These are phyloP conservation scores for Cadophora luteo-olivacea DNA, from an alignment of 2,329 filamentous ascomycete species.

Conservation along the genomic window DNA sequence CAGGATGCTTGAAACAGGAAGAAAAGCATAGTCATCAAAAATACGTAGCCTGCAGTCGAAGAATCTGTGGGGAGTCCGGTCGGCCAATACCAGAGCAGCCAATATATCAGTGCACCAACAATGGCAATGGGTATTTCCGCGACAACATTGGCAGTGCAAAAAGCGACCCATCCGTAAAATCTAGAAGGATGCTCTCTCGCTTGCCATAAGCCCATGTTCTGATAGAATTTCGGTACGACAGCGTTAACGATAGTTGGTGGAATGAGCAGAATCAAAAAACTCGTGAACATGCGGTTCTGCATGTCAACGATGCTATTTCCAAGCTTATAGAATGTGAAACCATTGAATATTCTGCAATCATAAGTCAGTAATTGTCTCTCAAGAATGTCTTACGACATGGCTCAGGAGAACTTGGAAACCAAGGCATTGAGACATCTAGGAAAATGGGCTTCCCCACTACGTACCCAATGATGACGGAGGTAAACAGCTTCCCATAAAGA, in stretches of 20 bases:
- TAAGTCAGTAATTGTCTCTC: too few relatives aligned
- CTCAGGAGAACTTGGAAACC: too few relatives aligned
- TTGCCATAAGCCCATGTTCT: conserved; percentile 75
- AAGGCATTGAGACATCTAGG: too few relatives aligned
- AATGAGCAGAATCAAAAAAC: conserved; percentile 66
- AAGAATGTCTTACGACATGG: too few relatives aligned
- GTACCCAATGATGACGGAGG: conserved; percentile 68
- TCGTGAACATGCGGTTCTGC: conserved; percentile 80
- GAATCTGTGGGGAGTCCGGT: conserved; percentile 72
- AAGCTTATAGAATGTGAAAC: conserved; percentile 78
- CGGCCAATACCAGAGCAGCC: conserved; percentile 78
- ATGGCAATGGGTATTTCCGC: conserved; percentile 76
- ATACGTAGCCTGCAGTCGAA: conserved; percentile 74
- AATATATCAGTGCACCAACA: conserved; percentile 70
- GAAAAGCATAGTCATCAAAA: conserved; percentile 80
- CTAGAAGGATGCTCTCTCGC: conserved; percentile 74
- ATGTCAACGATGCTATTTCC: conserved; percentile 70
- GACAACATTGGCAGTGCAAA: conserved; percentile 75
- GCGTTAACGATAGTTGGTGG: conserved; percentile 76
- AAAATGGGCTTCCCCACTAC: too few relatives aligned
- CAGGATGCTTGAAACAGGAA: conserved; percentile 77
- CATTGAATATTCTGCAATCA: conserved; percentile 67
- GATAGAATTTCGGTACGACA: conserved; percentile 79
- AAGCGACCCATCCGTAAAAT: conserved; percentile 81
- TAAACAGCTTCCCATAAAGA: conserved; percentile 78